Evolutionary conservation across 2,329 filamentous ascomycete species (phyloP), one percentile per base, ranked within the genome.

Genomic region (Escovopsis weberi): DNA sequence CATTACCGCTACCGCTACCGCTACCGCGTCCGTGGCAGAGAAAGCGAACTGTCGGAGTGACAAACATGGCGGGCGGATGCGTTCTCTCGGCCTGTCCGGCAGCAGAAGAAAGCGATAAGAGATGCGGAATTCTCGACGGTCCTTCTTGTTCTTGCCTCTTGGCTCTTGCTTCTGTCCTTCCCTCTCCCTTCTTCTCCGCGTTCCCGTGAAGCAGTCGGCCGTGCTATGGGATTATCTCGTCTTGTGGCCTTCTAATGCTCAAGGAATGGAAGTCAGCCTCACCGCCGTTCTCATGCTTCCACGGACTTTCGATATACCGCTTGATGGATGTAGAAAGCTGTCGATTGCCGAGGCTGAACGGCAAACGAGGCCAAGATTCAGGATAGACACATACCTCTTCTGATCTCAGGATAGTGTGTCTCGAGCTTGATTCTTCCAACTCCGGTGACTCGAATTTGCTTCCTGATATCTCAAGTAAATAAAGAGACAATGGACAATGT

Each of bases 261-360:
- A 10, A 36, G 28, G 28, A 30, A 11, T 8, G 28, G 28, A 45
- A 15, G 28, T 37, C 34, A 23, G 18, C 38, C 41, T 45, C 38
- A 45, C 44, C 44, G 41, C 39, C 18, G 26, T n/a, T 37, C 33
- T n/a, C 28, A 23, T 42, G 39, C 39, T 30, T 26, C 23, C 26
- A 38, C 23, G 9, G 30, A n/a, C 12, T 33, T 28, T 41, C 23
- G 37, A 42, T 11, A 26, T 32, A 32, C n/a, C 37, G 41, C 37
- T 39, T 38, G 18, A 33, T 32, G 7, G 38, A 41, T 36, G 41
- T 38, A 43, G 37, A 19, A 34, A 38, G 26, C 39, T 43, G 44
- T 41, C 33, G 38, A 38, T 36, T 45, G 38, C 44, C 44, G 44
- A 35, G 3, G 28, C n/a, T 36, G 26, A 42, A 30, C 28, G 28